phyloP scores from a whole-genome alignment of 2,329 filamentous ascomycete species.

The Pseudogymnoascus sp. region DNA sequence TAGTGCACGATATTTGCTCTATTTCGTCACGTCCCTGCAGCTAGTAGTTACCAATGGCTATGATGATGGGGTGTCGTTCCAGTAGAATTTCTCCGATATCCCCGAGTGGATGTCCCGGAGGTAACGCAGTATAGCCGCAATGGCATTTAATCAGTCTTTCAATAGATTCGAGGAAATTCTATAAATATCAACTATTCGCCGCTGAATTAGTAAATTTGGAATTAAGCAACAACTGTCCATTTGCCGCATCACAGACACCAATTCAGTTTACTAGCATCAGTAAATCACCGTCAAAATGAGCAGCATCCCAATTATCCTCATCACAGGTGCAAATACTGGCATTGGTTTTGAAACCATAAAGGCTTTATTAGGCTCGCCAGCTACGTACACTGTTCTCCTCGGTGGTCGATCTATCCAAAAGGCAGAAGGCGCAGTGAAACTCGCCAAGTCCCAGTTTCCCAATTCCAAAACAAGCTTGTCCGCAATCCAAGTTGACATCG shows the following conservation, averaged over 20 bases:
- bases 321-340: slow-evolving; percentile 36
- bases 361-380: slow-evolving; percentile 13
- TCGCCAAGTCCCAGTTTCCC: slow-evolving; percentile 29
- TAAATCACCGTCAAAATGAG: neutral
- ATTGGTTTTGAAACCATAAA: slow-evolving; percentile 33
- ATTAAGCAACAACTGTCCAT: neutral
- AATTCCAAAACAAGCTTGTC: slow-evolving; percentile 21
- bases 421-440: slow-evolving; percentile 32
- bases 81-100: neutral
- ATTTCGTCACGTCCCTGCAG: no score
- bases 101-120: neutral
- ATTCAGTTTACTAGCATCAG: neutral
- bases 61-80: neutral
- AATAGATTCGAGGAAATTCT: neutral
- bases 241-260: neutral
- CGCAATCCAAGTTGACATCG: slow-evolving; percentile 27
- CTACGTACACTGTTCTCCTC: slow-evolving; percentile 33
- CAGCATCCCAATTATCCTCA: slow-evolving; percentile 20
- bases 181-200: neutral
- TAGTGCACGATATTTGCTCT: neutral
- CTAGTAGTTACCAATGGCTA: neutral
- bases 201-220: neutral
- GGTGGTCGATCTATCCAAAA: slow-evolving; percentile 34
- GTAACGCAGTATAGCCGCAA: neutral
- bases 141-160: neutral